Base-by-base conservation (phyloP, 2,329 filamentous ascomycete genomes). In the Aspergillus sp. region DNA sequence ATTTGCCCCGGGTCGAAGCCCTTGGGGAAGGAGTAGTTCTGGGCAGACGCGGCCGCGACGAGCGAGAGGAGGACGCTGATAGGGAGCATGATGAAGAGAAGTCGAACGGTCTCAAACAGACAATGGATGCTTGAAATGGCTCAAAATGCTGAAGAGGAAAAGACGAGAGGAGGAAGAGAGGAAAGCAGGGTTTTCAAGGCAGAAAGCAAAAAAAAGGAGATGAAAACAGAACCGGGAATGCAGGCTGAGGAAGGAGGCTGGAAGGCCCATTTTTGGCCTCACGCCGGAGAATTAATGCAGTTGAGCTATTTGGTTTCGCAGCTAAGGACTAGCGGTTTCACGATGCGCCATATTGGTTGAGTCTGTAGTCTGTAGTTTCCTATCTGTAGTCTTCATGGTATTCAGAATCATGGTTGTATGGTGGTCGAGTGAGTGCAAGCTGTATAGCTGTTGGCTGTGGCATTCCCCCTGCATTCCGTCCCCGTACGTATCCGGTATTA, bases 1-100 rank as follows among this genome's bases (percentile, higher is more conserved):
- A 80, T 65, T 29, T 55, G 44, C 57, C 53, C 63, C 45, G 73
- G 56, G 52, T 71, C 59, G 60, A 80, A 71, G 41, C 60, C 61
- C 56, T 65, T 52, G 39, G 67, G 63, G 50, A 70, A 57, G 41
- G 67, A 63, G 57, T 55, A 58, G 62, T 69, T 69, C 59, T 75
- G 72, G 41, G 73, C 72, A 45, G 66, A 67, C 44, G 69, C 64
- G 55, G 71, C 64, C 51, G 76, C 61, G 52, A 76, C 67, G 55
- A 73, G 57, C 42, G 69, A 69, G 59, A 73, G 65, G 58, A 74
- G 49, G 57, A 75, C 57, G 48, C 69, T 64, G 35, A 72, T 68
- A 67, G 69, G 71, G 67, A 72, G 64, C 74, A 77, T 73, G 55
- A 19, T 19, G 1, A 19, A 19, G 1, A 19, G 2, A 2, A 19